Percentiles rank a stretch among this genome's conserved stretches.
Evolutionary conservation across 2,329 filamentous ascomycete genomes (phyloP).

Genomic region (Neofusicoccum kwambonambiense): DNA sequence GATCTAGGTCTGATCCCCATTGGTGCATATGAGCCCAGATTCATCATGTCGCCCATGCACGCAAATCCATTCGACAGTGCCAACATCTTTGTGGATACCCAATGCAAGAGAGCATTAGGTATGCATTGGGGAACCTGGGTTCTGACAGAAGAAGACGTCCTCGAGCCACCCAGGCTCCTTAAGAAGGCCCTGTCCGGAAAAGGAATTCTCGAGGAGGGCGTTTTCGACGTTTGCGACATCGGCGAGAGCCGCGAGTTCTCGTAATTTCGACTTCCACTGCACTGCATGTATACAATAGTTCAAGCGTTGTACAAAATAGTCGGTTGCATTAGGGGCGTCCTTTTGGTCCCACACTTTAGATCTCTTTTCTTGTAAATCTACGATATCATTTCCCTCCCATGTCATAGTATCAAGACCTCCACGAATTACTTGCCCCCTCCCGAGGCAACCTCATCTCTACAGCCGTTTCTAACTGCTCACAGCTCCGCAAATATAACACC

Average conservation of each 20-base stretch:
- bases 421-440: background rate
- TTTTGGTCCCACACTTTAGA: background rate
- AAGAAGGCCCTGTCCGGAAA: conserved; percentile 68
- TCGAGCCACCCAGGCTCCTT: conserved; percentile 75
- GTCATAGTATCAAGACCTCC: background rate
- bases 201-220: conserved; percentile 65
- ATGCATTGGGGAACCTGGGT: conserved; percentile 94
- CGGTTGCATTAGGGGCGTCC: background rate
- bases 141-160: conserved; percentile 77
- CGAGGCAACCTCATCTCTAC: background rate
- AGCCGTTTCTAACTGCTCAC: background rate
- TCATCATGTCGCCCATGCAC: conserved; percentile 77
- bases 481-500: conserved; percentile 19
- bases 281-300: background rate
- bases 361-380: background rate
- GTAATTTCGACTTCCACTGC: background rate
- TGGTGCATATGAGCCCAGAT: conserved; percentile 77
- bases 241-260: conserved; percentile 75
- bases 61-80: conserved; percentile 84
- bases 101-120: conserved; percentile 72
- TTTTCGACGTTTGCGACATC: conserved; percentile 82
- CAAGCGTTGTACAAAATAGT: background rate
- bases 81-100: conserved; percentile 83
- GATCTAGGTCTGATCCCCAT: conserved; percentile 92
- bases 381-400: background rate